Evolutionary conservation across 352 stramenopile species (phyloP), one percentile per base, ranked within the genome.

Genomic region (Phytopythium aichiense): DNA sequence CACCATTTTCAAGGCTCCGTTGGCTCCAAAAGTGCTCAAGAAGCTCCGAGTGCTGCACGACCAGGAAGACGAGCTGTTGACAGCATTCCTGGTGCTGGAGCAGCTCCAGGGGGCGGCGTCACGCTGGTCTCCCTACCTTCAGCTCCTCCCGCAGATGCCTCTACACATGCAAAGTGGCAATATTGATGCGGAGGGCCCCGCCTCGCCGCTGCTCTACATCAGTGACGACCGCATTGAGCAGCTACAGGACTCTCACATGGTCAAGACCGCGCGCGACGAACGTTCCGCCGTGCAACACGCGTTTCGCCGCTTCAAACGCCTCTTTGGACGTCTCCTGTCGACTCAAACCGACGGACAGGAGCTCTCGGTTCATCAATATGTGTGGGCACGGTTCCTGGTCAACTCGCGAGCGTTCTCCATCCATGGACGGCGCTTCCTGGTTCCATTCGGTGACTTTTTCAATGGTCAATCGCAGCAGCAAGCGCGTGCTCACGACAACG

Each of bases 381-480:
- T 60, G 7, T 88, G 79, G 75, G 57, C 63, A 23, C 75, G 79
- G 1, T 90, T 88, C 9, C 64, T 90, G 38, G 50, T 96, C 22
- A 87, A 81, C 56, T 95, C 84, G 1, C 73, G 90, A 23, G 89
- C 84, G 4, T 89, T 96, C 62, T 88, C 87, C 0, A 89, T 96
- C 56, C 68, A 58, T 20, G 89, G 89, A 1, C 48, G 84, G 15
- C 87, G 87, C 4, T 81, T 79, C 33, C 65, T 97, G 18, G 85
- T 93, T n/a, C 90, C 89, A 18, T 92, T 96, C 67, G 89, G 81
- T 3, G 89, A 96, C 60, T 74, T 97, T 28, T 93, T 95, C 61
- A 97, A 97, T 57, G 90, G 88, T 23, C 53, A 81, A 37, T 42
- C 69, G 0, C 77, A 93, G 43, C 61, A 63, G 4, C 45, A 69